A percentile compares a stretch with the other conserved stretches of the same genome.
phyloP scores from a whole-genome alignment of 1,139 yeast species.

The Groenewaldozyma sp. region DNA sequence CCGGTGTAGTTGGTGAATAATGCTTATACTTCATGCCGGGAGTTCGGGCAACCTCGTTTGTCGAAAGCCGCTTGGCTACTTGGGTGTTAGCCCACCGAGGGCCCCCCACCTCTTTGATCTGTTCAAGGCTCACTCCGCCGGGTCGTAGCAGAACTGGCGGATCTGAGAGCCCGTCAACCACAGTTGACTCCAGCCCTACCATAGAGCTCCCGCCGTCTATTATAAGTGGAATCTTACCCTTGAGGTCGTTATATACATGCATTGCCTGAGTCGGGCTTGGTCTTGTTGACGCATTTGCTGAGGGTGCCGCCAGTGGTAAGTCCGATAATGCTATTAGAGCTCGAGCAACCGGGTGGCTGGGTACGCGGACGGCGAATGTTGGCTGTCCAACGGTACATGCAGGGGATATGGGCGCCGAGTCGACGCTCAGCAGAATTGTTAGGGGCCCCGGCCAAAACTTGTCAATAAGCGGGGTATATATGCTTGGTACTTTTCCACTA shows the following conservation, averaged over 20 bases:
- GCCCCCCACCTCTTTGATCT: conserved; percentile 58
- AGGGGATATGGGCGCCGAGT: conserved; percentile 48
- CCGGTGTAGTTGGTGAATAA: conserved; percentile 84
- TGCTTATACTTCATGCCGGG: conserved; percentile 98
- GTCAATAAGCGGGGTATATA: conserved; percentile 53
- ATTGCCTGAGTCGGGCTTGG: conserved; percentile 88
- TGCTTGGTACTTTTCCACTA: conserved; percentile 46
- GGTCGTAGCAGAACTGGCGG: conserved; percentile 92
- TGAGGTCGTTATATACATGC: conserved; percentile 73
- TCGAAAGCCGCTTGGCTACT: conserved; percentile 57
- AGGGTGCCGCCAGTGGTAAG: conserved; percentile 91
- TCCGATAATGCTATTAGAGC: conserved; percentile 83
- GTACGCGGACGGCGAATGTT: conserved; percentile 88
- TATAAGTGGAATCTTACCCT: conserved; percentile 74
- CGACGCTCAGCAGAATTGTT: conserved; percentile 70
- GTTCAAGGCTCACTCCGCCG: conserved; percentile 83
- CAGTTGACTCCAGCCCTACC: conserved; percentile 95
- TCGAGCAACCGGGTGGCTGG: conserved; percentile 79
- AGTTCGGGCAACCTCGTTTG: conserved; percentile 68
- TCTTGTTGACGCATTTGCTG: conserved; percentile 91
- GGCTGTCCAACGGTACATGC: conserved; percentile 78
- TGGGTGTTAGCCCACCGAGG: conserved; percentile 51
- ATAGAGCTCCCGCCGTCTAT: conserved; percentile 83
- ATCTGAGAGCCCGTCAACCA: conserved; percentile 71
- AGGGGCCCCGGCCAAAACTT: conserved; percentile 95